Conservation (phyloP, 495 filamentous ascomycete species). For the Penicillium samsonianum region DNA sequence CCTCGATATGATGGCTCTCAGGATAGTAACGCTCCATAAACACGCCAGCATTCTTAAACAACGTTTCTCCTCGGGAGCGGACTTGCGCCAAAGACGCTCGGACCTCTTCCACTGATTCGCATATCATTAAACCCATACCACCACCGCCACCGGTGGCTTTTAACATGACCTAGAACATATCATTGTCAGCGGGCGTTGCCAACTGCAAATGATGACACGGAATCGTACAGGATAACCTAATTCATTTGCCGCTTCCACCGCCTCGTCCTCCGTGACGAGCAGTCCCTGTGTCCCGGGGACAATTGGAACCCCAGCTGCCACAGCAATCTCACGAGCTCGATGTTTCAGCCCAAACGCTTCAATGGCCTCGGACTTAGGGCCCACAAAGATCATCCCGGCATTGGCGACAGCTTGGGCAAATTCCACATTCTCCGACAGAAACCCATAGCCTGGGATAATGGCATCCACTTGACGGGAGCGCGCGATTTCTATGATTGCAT, state of each 20-base stretch:
- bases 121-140: no score
- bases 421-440: slow-evolving; percentile 59
- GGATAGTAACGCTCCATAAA: slow-evolving; percentile 50
- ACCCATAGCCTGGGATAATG: slow-evolving; percentile 60
- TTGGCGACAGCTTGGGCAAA: slow-evolving; percentile 50
- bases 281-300: slow-evolving; percentile 55
- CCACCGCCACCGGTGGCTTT: no score
- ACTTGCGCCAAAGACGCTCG: slow-evolving; percentile 38
- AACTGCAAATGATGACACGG: not conserved
- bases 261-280: slow-evolving; percentile 50
- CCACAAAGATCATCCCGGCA: slow-evolving; percentile 57
- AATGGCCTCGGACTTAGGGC: slow-evolving; percentile 55
- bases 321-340: slow-evolving; percentile 51
- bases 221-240: slow-evolving; percentile 50
- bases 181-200: no score
- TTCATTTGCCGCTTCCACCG: slow-evolving; percentile 39
- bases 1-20: slow-evolving; percentile 47
- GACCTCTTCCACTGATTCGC: slow-evolving; percentile 39
- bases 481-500: slow-evolving; percentile 51
- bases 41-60: slow-evolving; percentile 50
- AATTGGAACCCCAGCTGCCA: slow-evolving; percentile 53
- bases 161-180: no score
- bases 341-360: slow-evolving; percentile 60
- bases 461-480: slow-evolving; percentile 44
- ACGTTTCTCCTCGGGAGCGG: slow-evolving; percentile 38